Evolutionary conservation across 1,139 yeast genomes (phyloP), one percentile per base, ranked within the genome.

Genomic region (Entelexis paramagnoliae): DNA sequence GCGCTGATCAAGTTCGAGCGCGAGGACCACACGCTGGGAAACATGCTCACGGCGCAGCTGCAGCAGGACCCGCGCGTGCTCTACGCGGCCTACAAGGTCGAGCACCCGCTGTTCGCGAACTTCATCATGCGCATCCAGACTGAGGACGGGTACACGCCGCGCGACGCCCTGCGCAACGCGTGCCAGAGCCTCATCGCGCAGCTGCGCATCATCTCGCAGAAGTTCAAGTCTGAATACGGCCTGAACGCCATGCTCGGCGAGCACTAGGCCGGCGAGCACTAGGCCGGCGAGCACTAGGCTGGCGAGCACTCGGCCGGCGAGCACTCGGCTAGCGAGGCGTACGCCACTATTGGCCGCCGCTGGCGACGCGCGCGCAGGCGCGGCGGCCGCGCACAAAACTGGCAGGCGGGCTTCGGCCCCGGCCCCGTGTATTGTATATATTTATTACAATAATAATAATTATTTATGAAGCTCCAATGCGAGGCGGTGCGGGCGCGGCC

Each of bases 1-100:
- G 93, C 95, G 52, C 80, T 89, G 57, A 77, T 91, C 61, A 87
- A 85, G 59, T 87, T 91, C 60, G 97, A 91, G 68, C 82, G 96
- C 66, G 99, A 91, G 68, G 99, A 91, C 68, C 99, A 91, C 66
- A 93, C 99, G 1, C 75, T 91, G 54, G 98, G 95, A 26, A 91
- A 91, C 66, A 69, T 91, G 63, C 75, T 91, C 55, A 78, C 96
- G 65, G 81, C 91, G 34, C 96, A 89, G 66, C 77, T 91, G 50
- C 75, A 87, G 58, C 81, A 82, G 64, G 97, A 91, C 67, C 80
- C 82, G 47, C 79, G 83, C 59, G 99, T 91, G 19, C 67, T 91
- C 45, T 91, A 89, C 68, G 97, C 96, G 41, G 98, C 97, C 44
- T 91, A 91, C 74, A 91, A 91, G 68, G 89, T 91, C 40, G 97